Conservation (phyloP, 2,329 filamentous ascomycete species). For the Colletotrichum aenigma region DNA sequence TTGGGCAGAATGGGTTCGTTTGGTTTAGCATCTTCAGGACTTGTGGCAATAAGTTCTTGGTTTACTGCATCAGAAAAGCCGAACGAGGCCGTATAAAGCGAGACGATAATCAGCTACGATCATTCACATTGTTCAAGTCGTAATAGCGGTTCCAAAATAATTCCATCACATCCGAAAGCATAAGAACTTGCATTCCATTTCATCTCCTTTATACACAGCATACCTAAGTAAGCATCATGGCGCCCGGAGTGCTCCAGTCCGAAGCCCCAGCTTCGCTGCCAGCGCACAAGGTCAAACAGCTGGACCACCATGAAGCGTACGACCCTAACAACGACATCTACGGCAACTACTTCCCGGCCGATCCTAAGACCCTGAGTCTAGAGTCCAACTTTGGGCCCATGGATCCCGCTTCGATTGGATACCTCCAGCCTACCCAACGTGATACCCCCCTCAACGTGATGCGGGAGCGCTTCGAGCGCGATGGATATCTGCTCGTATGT, state of each 20-base stretch:
- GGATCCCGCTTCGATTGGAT: not conserved
- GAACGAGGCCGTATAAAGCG: not conserved
- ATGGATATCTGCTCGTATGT: constrained; percentile 11
- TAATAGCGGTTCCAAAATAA: not conserved
- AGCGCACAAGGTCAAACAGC: not conserved
- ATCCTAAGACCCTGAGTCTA: not conserved
- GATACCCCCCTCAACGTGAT: constrained; percentile 4
- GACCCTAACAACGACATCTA: not conserved
- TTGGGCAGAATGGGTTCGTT: not conserved
- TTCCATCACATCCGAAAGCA: not conserved
- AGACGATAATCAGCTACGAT: not conserved
- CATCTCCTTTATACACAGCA: not conserved
- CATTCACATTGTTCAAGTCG: not conserved
- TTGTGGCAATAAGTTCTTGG: not conserved
- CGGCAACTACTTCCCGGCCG: not conserved
- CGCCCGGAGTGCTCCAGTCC: not conserved
- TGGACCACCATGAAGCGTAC: not conserved
- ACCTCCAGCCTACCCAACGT: not conserved
- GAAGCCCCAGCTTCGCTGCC: not conserved
- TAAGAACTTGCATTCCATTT: not conserved
- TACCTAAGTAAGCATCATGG: not conserved
- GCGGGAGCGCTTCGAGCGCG: constrained; percentile 5
- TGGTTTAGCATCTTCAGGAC: not conserved
- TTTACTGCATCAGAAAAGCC: not conserved
- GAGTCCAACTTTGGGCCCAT: not conserved